These are phyloP conservation scores for Endothia cerciana DNA, from an alignment of 2,329 filamentous ascomycete genomes.

Conservation along the genomic window DNA sequence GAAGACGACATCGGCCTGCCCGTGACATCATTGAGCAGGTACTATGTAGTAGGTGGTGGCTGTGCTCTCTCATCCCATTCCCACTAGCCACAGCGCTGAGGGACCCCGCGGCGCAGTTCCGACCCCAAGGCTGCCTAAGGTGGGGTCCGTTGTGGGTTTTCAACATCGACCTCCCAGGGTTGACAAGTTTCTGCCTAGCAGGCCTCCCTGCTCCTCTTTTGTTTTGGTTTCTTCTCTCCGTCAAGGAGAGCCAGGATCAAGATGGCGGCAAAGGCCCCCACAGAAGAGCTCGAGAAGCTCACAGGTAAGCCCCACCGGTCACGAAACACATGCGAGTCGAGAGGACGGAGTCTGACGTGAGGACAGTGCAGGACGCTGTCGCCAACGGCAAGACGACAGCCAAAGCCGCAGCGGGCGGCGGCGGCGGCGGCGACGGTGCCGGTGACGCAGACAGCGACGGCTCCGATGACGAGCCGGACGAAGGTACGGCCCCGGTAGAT, in stretches of 20 bases:
- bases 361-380: conserved; percentile 46
- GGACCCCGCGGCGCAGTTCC: neutral
- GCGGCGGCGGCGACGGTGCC: conserved; percentile 42
- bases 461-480: conserved; percentile 58
- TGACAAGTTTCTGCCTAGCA: too few relatives aligned
- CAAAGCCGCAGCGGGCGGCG: conserved; percentile 43
- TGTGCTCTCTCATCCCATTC: neutral
- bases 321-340: neutral
- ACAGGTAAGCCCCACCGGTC: conserved; percentile 37
- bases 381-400: conserved; percentile 45
- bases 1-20: neutral
- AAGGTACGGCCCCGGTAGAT: conserved; percentile 42
- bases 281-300: conserved; percentile 48
- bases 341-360: conserved; percentile 10
- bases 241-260: conserved; percentile 30
- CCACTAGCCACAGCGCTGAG: conserved; percentile 6
- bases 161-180: too few relatives aligned
- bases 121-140: neutral
- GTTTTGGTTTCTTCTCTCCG: neutral
- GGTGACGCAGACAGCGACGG: conserved; percentile 48
- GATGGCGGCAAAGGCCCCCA: conserved; percentile 47
- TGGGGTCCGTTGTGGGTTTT: conserved; percentile 8
- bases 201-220: neutral
- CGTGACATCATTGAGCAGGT: conserved; percentile 13
- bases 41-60: neutral